Evolutionary conservation across 345 rosid genomes (phyloP).

Genomic region (Erysimum cheiranthoides): DNA sequence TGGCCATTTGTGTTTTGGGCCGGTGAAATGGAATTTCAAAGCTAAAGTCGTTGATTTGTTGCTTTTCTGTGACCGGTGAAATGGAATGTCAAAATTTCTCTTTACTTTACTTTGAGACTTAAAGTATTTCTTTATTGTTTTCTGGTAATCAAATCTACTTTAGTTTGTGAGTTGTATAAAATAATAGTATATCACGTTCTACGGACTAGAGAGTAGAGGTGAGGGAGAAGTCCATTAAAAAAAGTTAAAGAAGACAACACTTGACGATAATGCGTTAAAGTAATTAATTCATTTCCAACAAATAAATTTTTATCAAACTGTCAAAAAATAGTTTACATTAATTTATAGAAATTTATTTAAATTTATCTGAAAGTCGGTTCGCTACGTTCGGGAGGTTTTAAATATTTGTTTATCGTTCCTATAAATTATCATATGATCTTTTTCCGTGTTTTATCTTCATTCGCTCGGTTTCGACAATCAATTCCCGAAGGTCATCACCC

Average conservation of each 20-base stretch:
- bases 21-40: constrained; percentile 33
- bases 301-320: not conserved
- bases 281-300: not conserved
- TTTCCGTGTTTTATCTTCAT: too few relatives aligned
- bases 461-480: too few relatives aligned
- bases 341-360: too few relatives aligned
- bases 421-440: too few relatives aligned
- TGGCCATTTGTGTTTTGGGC: constrained; percentile 20
- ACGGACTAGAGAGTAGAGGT: not conserved
- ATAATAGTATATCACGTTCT: not conserved
- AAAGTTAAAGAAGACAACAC: not conserved
- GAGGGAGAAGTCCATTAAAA: not conserved
- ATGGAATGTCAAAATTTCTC: constrained; percentile 1
- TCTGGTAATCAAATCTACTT: not conserved
- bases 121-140: not conserved
- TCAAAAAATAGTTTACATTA: too few relatives aligned
- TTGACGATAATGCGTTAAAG: not conserved
- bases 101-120: not conserved
- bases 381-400: too few relatives aligned
- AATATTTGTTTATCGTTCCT: too few relatives aligned
- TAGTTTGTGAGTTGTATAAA: not conserved
- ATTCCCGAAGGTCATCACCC: too few relatives aligned
- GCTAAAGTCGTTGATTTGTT: constrained; percentile 21
- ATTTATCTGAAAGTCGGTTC: too few relatives aligned
- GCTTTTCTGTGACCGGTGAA: constrained; percentile 28